These are phyloP conservation scores for Penicillium longicatenatum DNA, from an alignment of 495 filamentous ascomycete species.

Conservation along the genomic window DNA sequence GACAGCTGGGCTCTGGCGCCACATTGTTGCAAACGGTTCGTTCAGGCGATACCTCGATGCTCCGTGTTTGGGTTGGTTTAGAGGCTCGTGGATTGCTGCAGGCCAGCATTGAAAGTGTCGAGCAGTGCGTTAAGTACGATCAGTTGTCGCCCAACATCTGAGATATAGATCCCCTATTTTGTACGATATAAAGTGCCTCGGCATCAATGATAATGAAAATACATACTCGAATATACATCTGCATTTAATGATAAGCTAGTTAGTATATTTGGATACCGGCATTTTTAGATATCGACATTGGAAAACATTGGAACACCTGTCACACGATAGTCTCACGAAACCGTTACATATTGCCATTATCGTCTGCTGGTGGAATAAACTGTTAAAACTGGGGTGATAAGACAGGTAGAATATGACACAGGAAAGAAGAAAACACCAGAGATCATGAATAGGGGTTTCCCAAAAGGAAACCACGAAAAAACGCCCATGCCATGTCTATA, in stretches of 20 bases:
- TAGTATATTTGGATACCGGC: too few relatives aligned
- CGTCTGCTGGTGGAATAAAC: not conserved
- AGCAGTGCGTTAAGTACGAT: slow-evolving; percentile 83
- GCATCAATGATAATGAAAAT: not conserved
- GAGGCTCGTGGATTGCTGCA: slow-evolving; percentile 87
- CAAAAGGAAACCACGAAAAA: slow-evolving; percentile 13
- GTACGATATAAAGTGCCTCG: not conserved
- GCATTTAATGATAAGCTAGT: not conserved
- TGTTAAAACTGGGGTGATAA: not conserved
- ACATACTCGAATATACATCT: not conserved
- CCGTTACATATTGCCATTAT: not conserved
- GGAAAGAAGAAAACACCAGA: not conserved
- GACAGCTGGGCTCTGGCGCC: slow-evolving; percentile 76
- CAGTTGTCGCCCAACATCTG: slow-evolving; percentile 79
- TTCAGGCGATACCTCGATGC: slow-evolving; percentile 82
- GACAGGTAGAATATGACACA: slow-evolving; percentile 3
- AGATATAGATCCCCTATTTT: not conserved
- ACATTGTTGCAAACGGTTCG: slow-evolving; percentile 50
- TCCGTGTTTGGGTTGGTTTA: slow-evolving; percentile 90
- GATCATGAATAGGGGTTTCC: not conserved
- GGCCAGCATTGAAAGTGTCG: slow-evolving; percentile 85
- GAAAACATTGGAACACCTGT: not conserved
- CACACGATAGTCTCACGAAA: too few relatives aligned
- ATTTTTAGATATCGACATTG: too few relatives aligned
- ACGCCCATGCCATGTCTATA: slow-evolving; percentile 35